Percentiles rank a stretch among this genome's conserved stretches.
phyloP scores from a whole-genome alignment of 2,329 filamentous ascomycete species.

The Erysiphe neolycopersici region DNA sequence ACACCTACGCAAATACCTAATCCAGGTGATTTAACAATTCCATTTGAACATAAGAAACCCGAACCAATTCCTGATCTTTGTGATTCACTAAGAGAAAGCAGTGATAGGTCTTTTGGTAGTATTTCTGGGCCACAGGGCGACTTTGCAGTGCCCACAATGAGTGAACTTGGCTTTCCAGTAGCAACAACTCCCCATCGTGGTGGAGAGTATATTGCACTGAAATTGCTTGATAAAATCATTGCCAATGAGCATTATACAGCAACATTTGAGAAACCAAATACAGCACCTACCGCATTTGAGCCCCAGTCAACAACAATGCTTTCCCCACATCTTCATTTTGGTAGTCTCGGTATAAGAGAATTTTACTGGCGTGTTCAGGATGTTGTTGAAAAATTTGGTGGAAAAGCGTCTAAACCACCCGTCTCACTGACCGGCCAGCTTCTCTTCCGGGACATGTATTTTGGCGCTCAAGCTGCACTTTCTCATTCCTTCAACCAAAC shows the following conservation, averaged over 20 bases:
- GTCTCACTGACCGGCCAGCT: slow-evolving; percentile 47
- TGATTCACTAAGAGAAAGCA: slow-evolving; percentile 21
- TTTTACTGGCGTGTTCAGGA: slow-evolving; percentile 49
- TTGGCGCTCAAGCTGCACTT: slow-evolving; percentile 44
- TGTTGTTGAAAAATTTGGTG: slow-evolving; percentile 26
- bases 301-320: slow-evolving; percentile 49
- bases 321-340: slow-evolving; percentile 50
- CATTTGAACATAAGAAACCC: slow-evolving; percentile 28
- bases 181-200: slow-evolving; percentile 42
- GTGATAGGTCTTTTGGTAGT: slow-evolving; percentile 29
- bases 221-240: slow-evolving; percentile 29
- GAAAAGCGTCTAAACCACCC: slow-evolving; percentile 27
- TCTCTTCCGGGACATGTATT: slow-evolving; percentile 64
- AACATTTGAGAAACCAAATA: slow-evolving; percentile 51
- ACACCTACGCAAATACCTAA: slow-evolving; percentile 32
- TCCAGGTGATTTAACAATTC: slow-evolving; percentile 32
- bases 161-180: slow-evolving; percentile 42
- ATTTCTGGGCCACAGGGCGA: slow-evolving; percentile 41
- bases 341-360: slow-evolving; percentile 38
- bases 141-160: slow-evolving; percentile 42
- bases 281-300: slow-evolving; percentile 45
- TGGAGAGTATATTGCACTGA: slow-evolving; percentile 39
- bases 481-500: slow-evolving; percentile 38
- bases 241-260: slow-evolving; percentile 37
- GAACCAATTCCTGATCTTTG: slow-evolving; percentile 31